phyloP scores from a whole-genome alignment of 768 basidiomycete species.

The Symmetrospora coprosmae region DNA sequence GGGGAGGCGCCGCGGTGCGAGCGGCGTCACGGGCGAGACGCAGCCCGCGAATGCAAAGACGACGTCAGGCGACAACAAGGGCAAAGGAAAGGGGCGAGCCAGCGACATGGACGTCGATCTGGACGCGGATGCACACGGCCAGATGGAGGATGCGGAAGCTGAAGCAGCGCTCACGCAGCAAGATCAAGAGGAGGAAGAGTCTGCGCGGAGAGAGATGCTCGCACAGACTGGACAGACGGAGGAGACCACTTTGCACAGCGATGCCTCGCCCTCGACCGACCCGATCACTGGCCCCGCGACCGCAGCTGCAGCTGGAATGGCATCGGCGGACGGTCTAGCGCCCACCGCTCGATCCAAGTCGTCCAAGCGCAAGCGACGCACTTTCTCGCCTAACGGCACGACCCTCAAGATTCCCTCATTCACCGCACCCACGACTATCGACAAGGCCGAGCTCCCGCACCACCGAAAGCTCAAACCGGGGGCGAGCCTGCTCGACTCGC shows the following conservation, averaged over 20 bases:
- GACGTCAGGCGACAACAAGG: too few species aligned
- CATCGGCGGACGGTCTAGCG: constrained; percentile 14
- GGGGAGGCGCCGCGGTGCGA: constrained; percentile 35
- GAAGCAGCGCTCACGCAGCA: constrained; percentile 5
- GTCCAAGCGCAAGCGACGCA: constrained; percentile 23
- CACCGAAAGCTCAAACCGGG: constrained; percentile 22
- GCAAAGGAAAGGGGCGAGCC: too few species aligned
- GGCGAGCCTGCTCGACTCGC: constrained; percentile 18
- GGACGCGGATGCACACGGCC: too few species aligned
- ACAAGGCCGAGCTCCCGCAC: constrained; percentile 20
- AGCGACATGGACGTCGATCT: too few species aligned
- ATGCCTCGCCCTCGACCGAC: neutral
- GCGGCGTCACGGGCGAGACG: constrained; percentile 34
- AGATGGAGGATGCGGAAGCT: constrained; percentile 29
- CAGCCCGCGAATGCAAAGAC: too few species aligned
- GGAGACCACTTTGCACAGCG: neutral
- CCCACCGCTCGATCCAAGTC: neutral
- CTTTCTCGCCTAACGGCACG: neutral
- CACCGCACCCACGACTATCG: constrained; percentile 21
- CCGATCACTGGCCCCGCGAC: neutral
- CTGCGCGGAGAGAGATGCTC: constrained; percentile 19
- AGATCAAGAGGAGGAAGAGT: constrained; percentile 12
- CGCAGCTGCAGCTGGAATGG: neutral
- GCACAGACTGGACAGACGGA: constrained; percentile 22
- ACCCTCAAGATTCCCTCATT: constrained; percentile 25